Evolutionary conservation across 148 eudicot genomes (phyloP).

Genomic region (Polygonum maritimum): DNA sequence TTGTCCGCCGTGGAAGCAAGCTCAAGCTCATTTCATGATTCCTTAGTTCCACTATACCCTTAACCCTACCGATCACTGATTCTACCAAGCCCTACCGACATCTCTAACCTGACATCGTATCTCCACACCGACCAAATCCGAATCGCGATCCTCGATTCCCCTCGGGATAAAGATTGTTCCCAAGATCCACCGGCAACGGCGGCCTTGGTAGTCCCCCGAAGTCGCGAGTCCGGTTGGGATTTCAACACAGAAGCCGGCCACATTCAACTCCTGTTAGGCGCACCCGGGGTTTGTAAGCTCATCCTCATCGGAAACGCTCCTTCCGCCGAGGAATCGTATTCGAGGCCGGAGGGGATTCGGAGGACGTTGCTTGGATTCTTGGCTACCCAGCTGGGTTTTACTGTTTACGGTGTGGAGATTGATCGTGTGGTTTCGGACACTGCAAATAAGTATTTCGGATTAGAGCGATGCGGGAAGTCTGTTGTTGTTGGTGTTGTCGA

Average conservation of each 20-base stretch:
- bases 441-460: constrained; percentile 51
- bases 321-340: constrained; percentile 11
- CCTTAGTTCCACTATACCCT: constrained; percentile 25
- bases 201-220: constrained; percentile 64
- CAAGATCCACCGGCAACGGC: constrained; percentile 29
- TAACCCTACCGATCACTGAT: constrained; percentile 66
- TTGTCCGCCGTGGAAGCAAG: constrained; percentile 18
- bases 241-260: constrained; percentile 73
- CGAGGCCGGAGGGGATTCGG: constrained; percentile 7
- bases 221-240: constrained; percentile 75
- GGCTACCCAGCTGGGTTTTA: constrained; percentile 37
- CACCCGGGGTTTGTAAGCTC: constrained; percentile 49
- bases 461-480: constrained; percentile 26
- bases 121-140: constrained; percentile 38
- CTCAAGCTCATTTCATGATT: constrained; percentile 27
- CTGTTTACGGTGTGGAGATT: constrained; percentile 72
- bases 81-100: constrained; percentile 29
- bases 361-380: constrained; percentile 52
- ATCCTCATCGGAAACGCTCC: constrained; percentile 50
- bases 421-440: constrained; percentile 60
- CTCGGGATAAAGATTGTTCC: constrained; percentile 21
- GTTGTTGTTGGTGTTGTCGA: constrained; percentile 25
- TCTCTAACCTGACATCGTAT: constrained; percentile 9
- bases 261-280: constrained; percentile 44
- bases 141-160: constrained; percentile 78